These are phyloP conservation scores for Aspergillus carlsbadensis DNA, from an alignment of 495 filamentous ascomycete genomes.

Conservation along the genomic window DNA sequence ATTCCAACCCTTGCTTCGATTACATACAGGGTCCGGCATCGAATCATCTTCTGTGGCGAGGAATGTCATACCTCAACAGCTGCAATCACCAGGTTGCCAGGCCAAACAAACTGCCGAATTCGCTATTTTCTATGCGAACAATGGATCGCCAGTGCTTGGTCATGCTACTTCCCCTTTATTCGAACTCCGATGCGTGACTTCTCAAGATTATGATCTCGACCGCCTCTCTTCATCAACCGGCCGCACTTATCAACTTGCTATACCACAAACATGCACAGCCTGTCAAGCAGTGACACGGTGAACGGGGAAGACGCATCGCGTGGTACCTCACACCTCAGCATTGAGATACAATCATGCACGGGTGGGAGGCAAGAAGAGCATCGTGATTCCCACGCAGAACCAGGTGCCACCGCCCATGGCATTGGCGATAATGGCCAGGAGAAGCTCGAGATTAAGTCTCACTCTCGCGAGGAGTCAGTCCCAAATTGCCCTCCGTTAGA, in stretches of 20 bases:
- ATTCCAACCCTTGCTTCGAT: slow-evolving; percentile 5
- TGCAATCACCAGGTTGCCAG: background rate
- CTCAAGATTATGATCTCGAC: background rate
- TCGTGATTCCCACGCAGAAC: background rate
- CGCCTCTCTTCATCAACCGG: background rate
- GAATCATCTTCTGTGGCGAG: background rate
- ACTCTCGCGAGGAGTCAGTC: slow-evolving; percentile 38
- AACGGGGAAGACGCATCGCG: background rate
- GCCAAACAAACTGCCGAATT: background rate
- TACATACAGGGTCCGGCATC: background rate
- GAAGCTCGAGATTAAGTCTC: slow-evolving; percentile 18
- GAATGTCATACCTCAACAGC: background rate
- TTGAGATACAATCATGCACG: background rate
- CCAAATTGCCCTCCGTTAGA: slow-evolving; percentile 40
- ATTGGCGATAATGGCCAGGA: slow-evolving; percentile 11
- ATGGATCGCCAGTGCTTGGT: background rate
- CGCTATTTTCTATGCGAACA: background rate
- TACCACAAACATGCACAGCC: background rate
- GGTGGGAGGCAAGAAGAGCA: slow-evolving; percentile 14
- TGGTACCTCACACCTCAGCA: slow-evolving; percentile 1
- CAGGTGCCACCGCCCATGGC: background rate
- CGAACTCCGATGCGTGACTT: background rate
- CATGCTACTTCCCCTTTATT: background rate
- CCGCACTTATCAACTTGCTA: background rate
- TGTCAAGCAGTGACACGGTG: slow-evolving; percentile 3